Conservation (phyloP, 2,329 filamentous ascomycete species). For the Trichoderma sp. region DNA sequence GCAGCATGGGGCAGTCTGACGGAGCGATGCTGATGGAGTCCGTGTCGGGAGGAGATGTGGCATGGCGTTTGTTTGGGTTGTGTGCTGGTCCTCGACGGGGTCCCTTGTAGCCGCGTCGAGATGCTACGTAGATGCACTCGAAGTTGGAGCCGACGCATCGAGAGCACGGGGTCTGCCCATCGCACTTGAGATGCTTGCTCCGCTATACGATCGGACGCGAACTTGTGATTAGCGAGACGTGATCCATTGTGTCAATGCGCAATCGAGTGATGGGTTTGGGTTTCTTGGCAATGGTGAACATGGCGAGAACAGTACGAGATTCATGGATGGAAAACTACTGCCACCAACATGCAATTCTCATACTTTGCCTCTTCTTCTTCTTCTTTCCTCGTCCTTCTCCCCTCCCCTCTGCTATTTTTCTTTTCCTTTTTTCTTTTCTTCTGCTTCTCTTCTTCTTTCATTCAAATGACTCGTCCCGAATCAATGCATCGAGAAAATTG, state of each 20-base stretch:
- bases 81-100: constrained; percentile 37
- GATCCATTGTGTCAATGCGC: background rate
- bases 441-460: background rate
- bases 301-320: background rate
- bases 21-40: constrained; percentile 17
- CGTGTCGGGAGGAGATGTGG: constrained; percentile 38
- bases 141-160: constrained; percentile 59
- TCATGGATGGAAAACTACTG: background rate
- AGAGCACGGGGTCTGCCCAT: constrained; percentile 66
- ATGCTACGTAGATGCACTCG: constrained; percentile 70
- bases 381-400: background rate
- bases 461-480: background rate
- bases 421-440: background rate
- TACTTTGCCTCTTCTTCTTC: background rate
- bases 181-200: constrained; percentile 71
- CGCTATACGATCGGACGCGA: constrained; percentile 38
- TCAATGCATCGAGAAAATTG: background rate
- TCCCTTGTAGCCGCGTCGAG: constrained; percentile 72
- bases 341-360: background rate
- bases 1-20: constrained; percentile 41
- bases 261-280: background rate
- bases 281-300: background rate
- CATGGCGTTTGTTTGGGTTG: constrained; percentile 51
- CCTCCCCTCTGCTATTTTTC: background rate
- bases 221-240: constrained; percentile 1